Conservation (phyloP, 352 stramenopile species). For the Phytopythium chamaehyphon region DNA sequence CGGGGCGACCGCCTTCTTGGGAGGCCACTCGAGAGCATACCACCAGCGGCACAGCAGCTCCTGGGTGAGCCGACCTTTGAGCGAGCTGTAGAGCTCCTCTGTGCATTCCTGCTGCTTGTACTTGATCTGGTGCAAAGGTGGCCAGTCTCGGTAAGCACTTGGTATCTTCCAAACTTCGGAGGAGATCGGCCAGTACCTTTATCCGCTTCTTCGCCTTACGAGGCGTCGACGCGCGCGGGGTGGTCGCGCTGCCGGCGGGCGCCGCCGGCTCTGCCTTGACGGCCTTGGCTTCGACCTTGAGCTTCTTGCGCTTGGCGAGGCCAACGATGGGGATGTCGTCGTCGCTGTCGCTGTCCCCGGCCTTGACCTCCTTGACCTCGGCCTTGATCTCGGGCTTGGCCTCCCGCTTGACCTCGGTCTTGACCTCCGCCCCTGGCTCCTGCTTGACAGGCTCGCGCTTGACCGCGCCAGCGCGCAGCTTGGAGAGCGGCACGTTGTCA, state of each 20-base stretch:
- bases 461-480: slow-evolving; percentile 29
- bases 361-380: slow-evolving; percentile 7
- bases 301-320: slow-evolving; percentile 51
- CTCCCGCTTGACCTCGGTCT: slow-evolving; percentile 17
- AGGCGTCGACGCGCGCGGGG: slow-evolving; percentile 13
- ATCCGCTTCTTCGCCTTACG: slow-evolving; percentile 57
- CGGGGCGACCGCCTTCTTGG: slow-evolving; percentile 25
- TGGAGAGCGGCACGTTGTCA: slow-evolving; percentile 74
- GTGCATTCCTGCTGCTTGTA: slow-evolving; percentile 84
- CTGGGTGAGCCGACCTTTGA: slow-evolving; percentile 73
- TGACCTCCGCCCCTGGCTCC: slow-evolving; percentile 16
- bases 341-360: slow-evolving; percentile 51
- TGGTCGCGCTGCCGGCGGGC: slow-evolving; percentile 4
- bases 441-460: slow-evolving; percentile 10
- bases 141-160: not conserved
- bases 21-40: slow-evolving; percentile 82
- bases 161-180: not conserved
- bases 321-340: slow-evolving; percentile 72
- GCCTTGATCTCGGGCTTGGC: slow-evolving; percentile 21
- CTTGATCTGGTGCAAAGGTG: slow-evolving; percentile 41
- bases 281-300: slow-evolving; percentile 43
- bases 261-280: slow-evolving; percentile 14
- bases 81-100: slow-evolving; percentile 73
- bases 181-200: slow-evolving; percentile 25
- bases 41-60: slow-evolving; percentile 84